Conservation (phyloP, 2,329 filamentous ascomycete species). For the Penicillium polonicum region DNA sequence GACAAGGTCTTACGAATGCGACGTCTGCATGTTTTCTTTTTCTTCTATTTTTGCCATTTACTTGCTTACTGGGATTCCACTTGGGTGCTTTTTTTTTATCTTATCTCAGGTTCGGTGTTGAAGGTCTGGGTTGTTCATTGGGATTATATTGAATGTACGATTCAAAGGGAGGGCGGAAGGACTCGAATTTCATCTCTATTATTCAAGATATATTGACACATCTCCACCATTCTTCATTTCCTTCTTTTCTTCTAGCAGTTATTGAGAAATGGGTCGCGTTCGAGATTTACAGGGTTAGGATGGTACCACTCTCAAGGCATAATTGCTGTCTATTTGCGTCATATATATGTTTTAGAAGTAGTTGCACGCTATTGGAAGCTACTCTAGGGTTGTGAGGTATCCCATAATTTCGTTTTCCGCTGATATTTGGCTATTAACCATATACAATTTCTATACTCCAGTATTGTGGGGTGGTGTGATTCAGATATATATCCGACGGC, state of each 20-base stretch:
- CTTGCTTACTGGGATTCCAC: background rate
- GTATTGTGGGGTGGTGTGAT: background rate
- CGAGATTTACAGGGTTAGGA: background rate
- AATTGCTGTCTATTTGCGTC: background rate
- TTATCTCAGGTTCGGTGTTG: background rate
- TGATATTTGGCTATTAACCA: background rate
- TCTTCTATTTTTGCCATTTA: background rate
- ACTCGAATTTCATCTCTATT: background rate
- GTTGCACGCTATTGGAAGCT: background rate
- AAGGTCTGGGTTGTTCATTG: background rate
- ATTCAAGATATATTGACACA: background rate
- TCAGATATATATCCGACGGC: background rate
- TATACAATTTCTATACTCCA: no score
- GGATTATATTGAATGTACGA: background rate
- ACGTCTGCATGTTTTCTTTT: background rate
- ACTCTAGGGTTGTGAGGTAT: no score
- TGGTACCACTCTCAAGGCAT: background rate
- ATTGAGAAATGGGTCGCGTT: background rate
- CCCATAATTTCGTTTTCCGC: background rate
- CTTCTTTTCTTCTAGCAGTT: no score
- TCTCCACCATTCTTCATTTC: background rate
- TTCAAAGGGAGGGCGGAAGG: background rate
- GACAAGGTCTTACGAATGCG: constrained; percentile 7
- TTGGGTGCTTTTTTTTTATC: background rate
- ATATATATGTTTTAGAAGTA: background rate